Evolutionary conservation across 768 basidiomycete species (phyloP), one percentile per base, ranked within the genome.

Genomic region (Clitopilus hobsonii): DNA sequence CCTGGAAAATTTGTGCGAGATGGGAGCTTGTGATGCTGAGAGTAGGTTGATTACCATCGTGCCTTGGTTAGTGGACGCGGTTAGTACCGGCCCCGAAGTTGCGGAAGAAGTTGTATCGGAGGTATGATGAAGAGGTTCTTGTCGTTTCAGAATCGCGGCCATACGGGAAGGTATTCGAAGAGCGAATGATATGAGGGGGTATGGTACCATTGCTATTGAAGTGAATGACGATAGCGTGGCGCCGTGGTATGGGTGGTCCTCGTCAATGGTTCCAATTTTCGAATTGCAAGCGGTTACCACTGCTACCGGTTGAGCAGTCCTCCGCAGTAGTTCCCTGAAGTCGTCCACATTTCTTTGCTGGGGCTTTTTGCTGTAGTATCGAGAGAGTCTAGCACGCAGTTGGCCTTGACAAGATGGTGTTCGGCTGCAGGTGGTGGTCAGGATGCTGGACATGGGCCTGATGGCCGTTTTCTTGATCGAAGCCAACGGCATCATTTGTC

Each of bases 211-310:
- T 2, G 95, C 84, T 64, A 98, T 85, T 25, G 93, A 94, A 20
- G 92, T 85, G 67, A 98, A 94, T 0, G 94, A 96, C 7, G 95
- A 95, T 27, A 98, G 77, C 0, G 95, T 98, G 20, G 94, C 93
- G 60, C 95, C 94, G 68, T 97, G 94, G 63, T 81, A 92, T 8
- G 52, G 52, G 18, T 61, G 54, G 18, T 41, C 11, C 14, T 45
- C 41, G 18, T 5, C 41, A 11, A 36, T 10, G 32, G 3, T 36
- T 8, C 59, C 45, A 49, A 60, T 49, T 38, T 57, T 38, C 20
- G 64, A 57, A 74, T 88, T 79, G 61, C 78, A 69, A 1, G 90
- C 82, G 2, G 93, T 91, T 59, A 94, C 82, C 54, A 96, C 85
- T 2, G 91, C 89, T 29, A 96, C 94, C 6, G 91, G 86, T 68